Evolutionary conservation across 2,329 filamentous ascomycete genomes (phyloP), one percentile per base, ranked within the genome.

Genomic region (Cephalotrichum gorgonifer): DNA sequence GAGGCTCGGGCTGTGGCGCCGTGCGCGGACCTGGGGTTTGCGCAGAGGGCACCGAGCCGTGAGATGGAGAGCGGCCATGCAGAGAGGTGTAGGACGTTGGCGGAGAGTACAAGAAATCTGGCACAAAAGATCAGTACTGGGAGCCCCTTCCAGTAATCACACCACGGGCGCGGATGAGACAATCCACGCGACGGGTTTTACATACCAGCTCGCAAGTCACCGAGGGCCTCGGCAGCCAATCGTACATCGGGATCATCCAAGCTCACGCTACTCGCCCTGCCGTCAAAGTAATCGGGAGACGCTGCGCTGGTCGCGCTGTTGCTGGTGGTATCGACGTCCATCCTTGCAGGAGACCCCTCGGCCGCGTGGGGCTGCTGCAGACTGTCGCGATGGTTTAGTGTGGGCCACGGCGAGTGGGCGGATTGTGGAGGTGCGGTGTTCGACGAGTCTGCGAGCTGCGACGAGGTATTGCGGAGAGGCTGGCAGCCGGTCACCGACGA

Each of bases 201-300:
- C 75, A 60, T 69, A 88, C 85, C 84, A 57, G 85, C 81, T 65
- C 82, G 76, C 52, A 90, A 72, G 56, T 87, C 83, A 44, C 85
- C 85, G 14, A 90, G 69, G 7, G 86, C 86, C 64, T 89, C 84
- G 27, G 86, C 86, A 23, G 86, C 86, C 56, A 84, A 70, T 39
- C 80, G 74, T 31, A 85, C 81, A 57, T 84, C 80, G 3, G 81
- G 80, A 54, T 85, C 81, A 57, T 85, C 81, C 26, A 85, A 62
- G 51, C 69, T 79, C 44, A 81, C 73, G 51, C 73, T 79, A 50
- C 67, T 67, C 5, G 72, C 64, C 44, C 73, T 64, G 3, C 66
- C 68, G 53, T 71, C 70, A 14, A 68, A 63, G n/a, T 62, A 62
- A 47, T 74, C 72, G 12, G 75, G 70, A 3, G 74, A 75, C 7